phyloP scores from a whole-genome alignment of 306 rosid genomes.

The Sesbania bispinosa region DNA sequence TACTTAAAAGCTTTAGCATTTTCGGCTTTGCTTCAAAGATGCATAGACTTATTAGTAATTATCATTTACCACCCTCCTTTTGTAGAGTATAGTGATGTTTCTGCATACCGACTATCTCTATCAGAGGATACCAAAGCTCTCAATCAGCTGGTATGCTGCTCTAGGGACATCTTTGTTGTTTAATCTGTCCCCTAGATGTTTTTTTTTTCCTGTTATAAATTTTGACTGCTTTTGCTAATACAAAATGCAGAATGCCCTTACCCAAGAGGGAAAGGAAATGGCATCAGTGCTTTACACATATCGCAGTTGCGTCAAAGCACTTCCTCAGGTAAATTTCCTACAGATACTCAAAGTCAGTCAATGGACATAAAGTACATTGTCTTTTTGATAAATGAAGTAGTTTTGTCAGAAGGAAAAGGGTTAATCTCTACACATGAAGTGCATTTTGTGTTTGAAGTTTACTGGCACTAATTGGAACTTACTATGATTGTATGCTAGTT shows the following conservation, averaged over 20 bases:
- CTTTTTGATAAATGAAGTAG: neutral
- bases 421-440: conserved; percentile 11
- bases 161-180: conserved; percentile 8
- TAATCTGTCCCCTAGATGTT: neutral
- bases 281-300: conserved; percentile 92
- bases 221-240: conserved; percentile 11
- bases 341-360: neutral
- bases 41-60: neutral
- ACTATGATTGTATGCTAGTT: neutral
- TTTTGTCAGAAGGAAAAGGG: conserved; percentile 1
- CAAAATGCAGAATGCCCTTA: conserved; percentile 67
- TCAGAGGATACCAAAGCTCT: conserved; percentile 99
- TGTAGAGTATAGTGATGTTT: conserved; percentile 87
- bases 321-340: conserved; percentile 79
- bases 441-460: neutral
- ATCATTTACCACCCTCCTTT: neutral
- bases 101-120: conserved; percentile 86
- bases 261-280: conserved; percentile 96
- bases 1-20: neutral
- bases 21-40: conserved; percentile 3
- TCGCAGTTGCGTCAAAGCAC: conserved; percentile 97
- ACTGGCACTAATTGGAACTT: neutral
- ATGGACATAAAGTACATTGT: neutral
- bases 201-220: neutral
- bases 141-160: conserved; percentile 76